Evolutionary conservation across 1,284 basidiomycete species (phyloP).

Genomic region (Rhodotorula sp.): DNA sequence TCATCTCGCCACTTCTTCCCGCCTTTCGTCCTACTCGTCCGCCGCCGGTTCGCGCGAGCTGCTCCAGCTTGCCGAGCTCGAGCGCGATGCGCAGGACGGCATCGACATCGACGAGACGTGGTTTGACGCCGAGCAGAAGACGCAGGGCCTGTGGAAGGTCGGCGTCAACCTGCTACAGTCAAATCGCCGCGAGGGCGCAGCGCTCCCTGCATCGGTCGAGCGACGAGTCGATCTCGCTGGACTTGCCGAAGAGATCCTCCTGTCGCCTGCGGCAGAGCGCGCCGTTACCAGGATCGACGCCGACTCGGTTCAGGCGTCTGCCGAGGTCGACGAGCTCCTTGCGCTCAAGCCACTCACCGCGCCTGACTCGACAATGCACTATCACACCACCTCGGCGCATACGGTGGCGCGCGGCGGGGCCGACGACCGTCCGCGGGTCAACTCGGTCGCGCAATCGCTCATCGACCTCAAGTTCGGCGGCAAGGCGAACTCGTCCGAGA

Average conservation of each 20-base stretch:
- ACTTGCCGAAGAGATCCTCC: slow-evolving; percentile 31
- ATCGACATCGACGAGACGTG: slow-evolving; percentile 29
- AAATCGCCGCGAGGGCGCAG: slow-evolving; percentile 5
- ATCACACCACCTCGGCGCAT: slow-evolving; percentile 26
- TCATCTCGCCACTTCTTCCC: slow-evolving; percentile 38
- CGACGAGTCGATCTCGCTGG: slow-evolving; percentile 31
- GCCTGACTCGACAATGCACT: slow-evolving; percentile 37
- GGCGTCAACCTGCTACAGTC: slow-evolving; percentile 29
- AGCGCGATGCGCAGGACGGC: slow-evolving; percentile 7
- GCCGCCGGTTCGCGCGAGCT: slow-evolving; percentile 24
- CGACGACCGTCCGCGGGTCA: neutral
- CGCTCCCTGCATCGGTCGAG: slow-evolving; percentile 32
- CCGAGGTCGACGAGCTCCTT: slow-evolving; percentile 25
- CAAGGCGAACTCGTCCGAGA: slow-evolving; percentile 13
- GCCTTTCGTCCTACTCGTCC: slow-evolving; percentile 33
- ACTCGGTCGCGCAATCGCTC: slow-evolving; percentile 36
- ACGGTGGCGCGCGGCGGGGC: neutral
- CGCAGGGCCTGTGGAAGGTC: slow-evolving; percentile 40
- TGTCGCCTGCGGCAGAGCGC: slow-evolving; percentile 25
- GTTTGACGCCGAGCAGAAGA: slow-evolving; percentile 36
- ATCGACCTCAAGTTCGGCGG: slow-evolving; percentile 43
- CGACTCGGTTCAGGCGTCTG: slow-evolving; percentile 16
- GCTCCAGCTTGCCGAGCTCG: slow-evolving; percentile 34
- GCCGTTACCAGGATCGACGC: slow-evolving; percentile 22
- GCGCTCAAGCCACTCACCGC: slow-evolving; percentile 30